A percentile compares a stretch with the other conserved stretches of the same genome.
These are phyloP conservation scores for Moricandia moricandioides DNA, from an alignment of 345 rosid species.

Conservation along the genomic window DNA sequence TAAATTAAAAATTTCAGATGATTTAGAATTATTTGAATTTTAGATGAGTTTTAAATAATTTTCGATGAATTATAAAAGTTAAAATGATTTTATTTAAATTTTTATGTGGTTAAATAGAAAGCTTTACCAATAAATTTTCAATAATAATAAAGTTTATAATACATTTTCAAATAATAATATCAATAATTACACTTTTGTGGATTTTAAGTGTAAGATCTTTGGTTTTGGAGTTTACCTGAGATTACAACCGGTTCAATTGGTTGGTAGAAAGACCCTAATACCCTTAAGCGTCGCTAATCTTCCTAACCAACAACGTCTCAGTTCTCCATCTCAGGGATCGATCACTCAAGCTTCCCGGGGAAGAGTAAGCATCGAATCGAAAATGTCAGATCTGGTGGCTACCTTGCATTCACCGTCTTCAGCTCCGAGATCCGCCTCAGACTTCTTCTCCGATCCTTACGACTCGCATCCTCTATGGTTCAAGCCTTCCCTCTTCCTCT, in stretches of 20 bases:
- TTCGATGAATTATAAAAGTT: too few species aligned
- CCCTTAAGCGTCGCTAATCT: neutral
- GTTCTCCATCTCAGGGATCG: neutral
- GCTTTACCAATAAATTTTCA: too few species aligned
- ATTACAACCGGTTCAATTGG: neutral
- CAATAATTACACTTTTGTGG: too few species aligned
- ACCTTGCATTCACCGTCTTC: conserved; percentile 50
- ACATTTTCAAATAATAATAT: too few species aligned
- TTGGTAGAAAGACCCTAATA: neutral
- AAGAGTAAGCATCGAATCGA: neutral
- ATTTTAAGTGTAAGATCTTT: neutral
- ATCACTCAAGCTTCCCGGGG: neutral
- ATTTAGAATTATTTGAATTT: too few species aligned
- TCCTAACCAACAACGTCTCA: neutral
- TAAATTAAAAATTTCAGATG: too few species aligned
- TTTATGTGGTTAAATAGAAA: too few species aligned
- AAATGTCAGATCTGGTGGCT: conserved; percentile 56
- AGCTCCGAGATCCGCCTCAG: conserved; percentile 84
- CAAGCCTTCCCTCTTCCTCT: conserved; percentile 81
- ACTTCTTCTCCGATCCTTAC: conserved; percentile 86
- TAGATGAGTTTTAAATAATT: too few species aligned
- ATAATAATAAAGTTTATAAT: too few species aligned
- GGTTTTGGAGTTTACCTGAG: neutral
- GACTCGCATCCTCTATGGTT: conserved; percentile 94
- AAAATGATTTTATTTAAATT: too few species aligned